phyloP scores from a whole-genome alignment of 805 yeast species.

The Starmerella apicola region DNA sequence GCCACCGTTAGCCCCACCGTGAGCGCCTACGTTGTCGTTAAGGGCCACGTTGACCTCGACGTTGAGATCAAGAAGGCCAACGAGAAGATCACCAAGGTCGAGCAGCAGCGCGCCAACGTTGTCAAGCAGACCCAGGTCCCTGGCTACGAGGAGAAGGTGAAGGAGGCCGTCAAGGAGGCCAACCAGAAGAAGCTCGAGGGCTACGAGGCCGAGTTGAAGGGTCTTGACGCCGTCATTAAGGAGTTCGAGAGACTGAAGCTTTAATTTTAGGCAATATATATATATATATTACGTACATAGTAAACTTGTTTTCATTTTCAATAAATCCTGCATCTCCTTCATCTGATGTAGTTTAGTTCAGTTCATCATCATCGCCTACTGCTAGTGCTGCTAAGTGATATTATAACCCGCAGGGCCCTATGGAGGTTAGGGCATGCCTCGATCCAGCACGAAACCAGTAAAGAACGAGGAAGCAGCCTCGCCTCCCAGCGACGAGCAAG shows the following conservation, averaged over 20 bases:
- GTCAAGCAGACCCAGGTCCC: constrained; percentile 56
- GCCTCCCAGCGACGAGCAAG: neutral
- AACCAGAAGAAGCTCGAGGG: constrained; percentile 58
- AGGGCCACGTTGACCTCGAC: constrained; percentile 88
- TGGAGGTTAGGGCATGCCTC: no score
- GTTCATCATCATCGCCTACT: no score
- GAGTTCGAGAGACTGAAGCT: constrained; percentile 45
- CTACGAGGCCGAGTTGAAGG: constrained; percentile 75
- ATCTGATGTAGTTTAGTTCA: no score
- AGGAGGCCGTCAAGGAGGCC: constrained; percentile 63
- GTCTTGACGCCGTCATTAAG: constrained; percentile 72
- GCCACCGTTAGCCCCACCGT: constrained; percentile 68
- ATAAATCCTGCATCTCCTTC: no score
- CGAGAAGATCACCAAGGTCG: constrained; percentile 58
- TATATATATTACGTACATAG: no score
- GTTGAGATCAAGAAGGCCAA: constrained; percentile 75
- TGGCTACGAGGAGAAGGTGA: constrained; percentile 81
- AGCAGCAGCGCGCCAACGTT: constrained; percentile 46
- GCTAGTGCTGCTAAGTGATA: no score
- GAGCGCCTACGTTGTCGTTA: constrained; percentile 80
- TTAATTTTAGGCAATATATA: no score
- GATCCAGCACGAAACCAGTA: neutral
- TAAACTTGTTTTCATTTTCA: no score
- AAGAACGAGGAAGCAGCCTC: neutral
- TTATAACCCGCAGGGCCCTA: no score